A percentile compares a stretch with the other conserved stretches of the same genome.
phyloP scores from a whole-genome alignment of 768 basidiomycete species.

The Pulveroboletus frians region DNA sequence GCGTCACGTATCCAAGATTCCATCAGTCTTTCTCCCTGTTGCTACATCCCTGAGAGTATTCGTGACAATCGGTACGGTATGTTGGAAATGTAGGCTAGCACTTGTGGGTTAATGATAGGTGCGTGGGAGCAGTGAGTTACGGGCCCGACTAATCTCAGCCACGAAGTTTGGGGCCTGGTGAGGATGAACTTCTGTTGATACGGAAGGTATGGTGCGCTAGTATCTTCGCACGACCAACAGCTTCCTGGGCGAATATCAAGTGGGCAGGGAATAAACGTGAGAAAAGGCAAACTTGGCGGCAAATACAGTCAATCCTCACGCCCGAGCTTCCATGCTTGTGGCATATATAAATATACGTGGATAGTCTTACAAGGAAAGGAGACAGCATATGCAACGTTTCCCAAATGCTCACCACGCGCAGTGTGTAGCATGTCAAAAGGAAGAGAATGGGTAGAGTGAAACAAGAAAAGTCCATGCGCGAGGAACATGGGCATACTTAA shows the following conservation, averaged over 20 bases:
- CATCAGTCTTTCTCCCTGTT: not conserved
- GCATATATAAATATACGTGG: conserved; percentile 15
- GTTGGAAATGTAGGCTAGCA: not conserved
- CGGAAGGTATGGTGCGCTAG: no score
- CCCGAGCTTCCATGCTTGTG: conserved; percentile 2
- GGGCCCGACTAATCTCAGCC: no score
- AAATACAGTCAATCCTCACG: not conserved
- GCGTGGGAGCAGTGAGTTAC: not conserved
- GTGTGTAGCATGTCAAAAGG: conserved; percentile 16
- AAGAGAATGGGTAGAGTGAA: not conserved
- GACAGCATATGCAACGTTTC: conserved; percentile 1
- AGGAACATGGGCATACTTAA: not conserved
- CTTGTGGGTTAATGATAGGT: not conserved
- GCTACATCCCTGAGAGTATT: not conserved
- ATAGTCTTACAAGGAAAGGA: conserved; percentile 18
- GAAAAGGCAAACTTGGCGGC: no score
- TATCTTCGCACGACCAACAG: no score
- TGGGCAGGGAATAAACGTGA: not conserved
- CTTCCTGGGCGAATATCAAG: no score
- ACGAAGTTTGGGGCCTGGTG: no score
- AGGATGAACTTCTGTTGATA: no score
- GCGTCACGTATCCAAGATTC: not conserved
- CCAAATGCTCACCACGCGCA: not conserved
- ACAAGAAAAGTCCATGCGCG: not conserved
- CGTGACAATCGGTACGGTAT: not conserved